A percentile compares a stretch with the other conserved stretches of the same genome.
These are phyloP conservation scores for Amanita muscaria DNA, from an alignment of 768 basidiomycete genomes.

Conservation along the genomic window DNA sequence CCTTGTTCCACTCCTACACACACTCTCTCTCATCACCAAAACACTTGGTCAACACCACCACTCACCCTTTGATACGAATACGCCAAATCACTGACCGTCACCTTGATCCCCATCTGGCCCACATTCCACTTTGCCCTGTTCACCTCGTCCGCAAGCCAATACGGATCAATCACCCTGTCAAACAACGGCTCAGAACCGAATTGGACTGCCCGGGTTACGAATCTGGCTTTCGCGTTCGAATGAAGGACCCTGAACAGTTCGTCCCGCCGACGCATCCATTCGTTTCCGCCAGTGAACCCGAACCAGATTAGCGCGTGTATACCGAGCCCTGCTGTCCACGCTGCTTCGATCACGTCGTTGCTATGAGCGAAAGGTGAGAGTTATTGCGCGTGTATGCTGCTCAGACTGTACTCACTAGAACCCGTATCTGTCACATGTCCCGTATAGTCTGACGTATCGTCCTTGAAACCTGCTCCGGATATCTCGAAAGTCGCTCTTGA, in stretches of 20 bases:
- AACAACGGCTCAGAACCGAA: slow-evolving; percentile 68
- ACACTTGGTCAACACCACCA: background rate
- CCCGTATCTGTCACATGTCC: slow-evolving; percentile 34
- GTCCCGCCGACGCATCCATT: slow-evolving; percentile 49
- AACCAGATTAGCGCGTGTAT: slow-evolving; percentile 63
- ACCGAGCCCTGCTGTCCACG: slow-evolving; percentile 59
- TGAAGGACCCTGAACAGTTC: slow-evolving; percentile 42
- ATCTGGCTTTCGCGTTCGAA: slow-evolving; percentile 54
- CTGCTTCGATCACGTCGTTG: slow-evolving; percentile 57
- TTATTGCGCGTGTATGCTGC: background rate
- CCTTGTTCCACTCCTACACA: slow-evolving; percentile 32
- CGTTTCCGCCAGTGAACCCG: slow-evolving; percentile 21
- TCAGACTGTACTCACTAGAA: slow-evolving; percentile 32
- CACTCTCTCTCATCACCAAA: background rate
- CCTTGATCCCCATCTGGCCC: slow-evolving; percentile 46
- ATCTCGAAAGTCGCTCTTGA: slow-evolving; percentile 49
- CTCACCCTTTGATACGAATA: slow-evolving; percentile 43
- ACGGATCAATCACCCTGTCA: slow-evolving; percentile 44
- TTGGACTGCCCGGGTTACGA: slow-evolving; percentile 55
- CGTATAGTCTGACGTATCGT: slow-evolving; percentile 57
- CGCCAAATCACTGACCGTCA: slow-evolving; percentile 62
- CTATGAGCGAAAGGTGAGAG: slow-evolving; percentile 13
- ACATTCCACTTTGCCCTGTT: slow-evolving; percentile 38
- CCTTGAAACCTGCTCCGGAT: slow-evolving; percentile 52
- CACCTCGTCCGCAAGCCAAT: slow-evolving; percentile 44